Conservation (phyloP, 805 yeast species). For the Candida saitoana region DNA sequence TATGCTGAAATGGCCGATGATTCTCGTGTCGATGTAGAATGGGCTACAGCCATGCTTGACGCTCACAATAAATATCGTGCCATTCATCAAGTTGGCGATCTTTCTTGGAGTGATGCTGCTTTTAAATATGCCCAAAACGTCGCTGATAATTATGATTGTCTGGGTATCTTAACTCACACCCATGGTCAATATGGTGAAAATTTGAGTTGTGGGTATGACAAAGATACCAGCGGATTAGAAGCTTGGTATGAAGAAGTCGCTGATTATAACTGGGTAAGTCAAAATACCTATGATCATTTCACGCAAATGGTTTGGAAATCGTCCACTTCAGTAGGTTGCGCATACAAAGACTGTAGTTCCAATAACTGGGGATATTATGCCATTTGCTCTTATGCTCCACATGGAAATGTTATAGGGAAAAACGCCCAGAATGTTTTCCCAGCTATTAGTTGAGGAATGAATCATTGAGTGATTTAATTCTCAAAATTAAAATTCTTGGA, state of each 20-base stretch:
- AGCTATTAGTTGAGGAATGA: constrained; percentile 1
- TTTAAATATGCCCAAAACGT: constrained; percentile 31
- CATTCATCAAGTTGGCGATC: constrained; percentile 23
- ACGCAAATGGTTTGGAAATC: constrained; percentile 75
- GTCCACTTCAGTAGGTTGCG: constrained; percentile 67
- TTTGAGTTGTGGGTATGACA: constrained; percentile 31
- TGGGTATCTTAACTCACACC: constrained; percentile 34
- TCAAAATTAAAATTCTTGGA: no score
- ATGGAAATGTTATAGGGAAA: constrained; percentile 33
- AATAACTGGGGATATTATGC: constrained; percentile 30
- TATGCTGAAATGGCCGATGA: constrained; percentile 15
- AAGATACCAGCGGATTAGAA: constrained; percentile 25
- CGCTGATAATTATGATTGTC: constrained; percentile 35
- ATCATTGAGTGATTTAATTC: neutral
- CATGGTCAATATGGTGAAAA: constrained; percentile 37
- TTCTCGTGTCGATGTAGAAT: constrained; percentile 21
- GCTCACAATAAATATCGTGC: constrained; percentile 33
- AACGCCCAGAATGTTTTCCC: constrained; percentile 25
- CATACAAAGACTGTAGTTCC: constrained; percentile 52
- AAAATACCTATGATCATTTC: constrained; percentile 40
- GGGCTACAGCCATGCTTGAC: constrained; percentile 27
- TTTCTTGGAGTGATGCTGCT: constrained; percentile 29
- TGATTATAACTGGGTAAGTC: constrained; percentile 21
- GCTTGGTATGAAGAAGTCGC: constrained; percentile 37
- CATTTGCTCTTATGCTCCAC: constrained; percentile 31